Base-by-base conservation (phyloP, 176 grass and related monocot species). In the Zizania latifolia region DNA sequence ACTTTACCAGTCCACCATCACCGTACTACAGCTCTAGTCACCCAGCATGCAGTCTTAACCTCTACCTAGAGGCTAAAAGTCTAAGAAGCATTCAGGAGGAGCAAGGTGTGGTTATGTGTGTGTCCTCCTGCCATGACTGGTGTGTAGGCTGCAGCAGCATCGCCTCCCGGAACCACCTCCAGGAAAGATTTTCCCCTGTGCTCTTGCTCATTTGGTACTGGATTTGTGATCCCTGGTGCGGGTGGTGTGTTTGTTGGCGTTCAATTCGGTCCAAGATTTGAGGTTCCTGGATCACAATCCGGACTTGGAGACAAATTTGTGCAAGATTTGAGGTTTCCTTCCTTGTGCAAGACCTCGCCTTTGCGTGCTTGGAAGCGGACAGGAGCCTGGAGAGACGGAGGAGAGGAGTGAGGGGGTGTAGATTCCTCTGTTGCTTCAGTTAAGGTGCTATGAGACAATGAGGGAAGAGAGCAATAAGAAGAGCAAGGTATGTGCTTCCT, bases 401-500 rank as follows among this genome's bases (percentile, higher is more conserved):
- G 11, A 31, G 41, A 8, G 28, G 43, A 1, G 62, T 5, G 39
- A 10, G n/a, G 15, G 40, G 41, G 40, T 29, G 50, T 31, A 17
- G 60, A 21, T 78, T 83, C 69, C 33, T 39, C 14, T 34, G 19
- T 43, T 54, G 56, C 13, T 38, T 27, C 51, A 31, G 65, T 6
- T 8, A 19, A 58, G 62, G 69, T 82, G 70, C 16, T 81, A 79
- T 86, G 87, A 72, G 82, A 97, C 85, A 78, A 96, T 96, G 90
- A 92, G 80, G 38, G 83, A 90, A 37, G 88, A 91, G 45, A 85
- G 61, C 81, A 60, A 58, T 45, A 94, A 94, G 81, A 94, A 94
- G 86, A 90, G 79, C 84, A 99, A 94, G 95, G 95, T 99, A 70
- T 67, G 51, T 10, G 19, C 54, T 37, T 76, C 6, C n/a, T 27